Base-by-base conservation (phyloP, 2,329 filamentous ascomycete genomes). In the Trichoderma simmonsii region DNA sequence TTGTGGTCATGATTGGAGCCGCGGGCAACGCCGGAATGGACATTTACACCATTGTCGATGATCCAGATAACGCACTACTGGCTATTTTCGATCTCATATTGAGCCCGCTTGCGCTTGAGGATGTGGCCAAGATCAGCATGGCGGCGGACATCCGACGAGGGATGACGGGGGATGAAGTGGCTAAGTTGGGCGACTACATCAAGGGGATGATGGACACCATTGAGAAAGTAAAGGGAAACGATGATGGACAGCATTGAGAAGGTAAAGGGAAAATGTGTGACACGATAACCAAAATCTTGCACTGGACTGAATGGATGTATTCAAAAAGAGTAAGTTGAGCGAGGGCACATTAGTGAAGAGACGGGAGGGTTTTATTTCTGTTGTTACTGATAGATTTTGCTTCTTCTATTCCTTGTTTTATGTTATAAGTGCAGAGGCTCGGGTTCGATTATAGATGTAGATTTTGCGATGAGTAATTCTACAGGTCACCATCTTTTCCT, bases 21-120 rank as follows among this genome's bases (percentile, higher is more conserved):
- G 65, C 34, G n/a, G 65, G 65, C n/a, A 57, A 69, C 8, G 65
- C 65, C 30, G 51, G 48, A 15, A 28, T 69, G 65, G 56, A 57
- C 30, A 69, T 60, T 57, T 60, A 69, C 54, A 60, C 51, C 51
- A 60, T 69, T 28, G 65, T 69, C 6, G 32, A 69, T 7, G 65
- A 69, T 48, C 65, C 65, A 15, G 4, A 69, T n/a, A 69, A 69
- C n/a, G 54, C 54, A 6, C 56, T 15, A 6, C 21, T 59, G 30
- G 65, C 65, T 11, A 48, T 69, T 28, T 69, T 69, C n/a, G 51
- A 48, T 26, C 56, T 59, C 34, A 18, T 69, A 9, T 32, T 69
- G 34, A 57, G 48, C 15, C 63, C 63, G 43, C 43, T 66, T 56
- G 63, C 63, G 24, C 18, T 66, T 15, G 43, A 5, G 18, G 63